A percentile compares a stretch with the other conserved stretches of the same genome.
Evolutionary conservation across 495 filamentous ascomycete genomes (phyloP).

Genomic region (Paragyromitra xinjiangensis): DNA sequence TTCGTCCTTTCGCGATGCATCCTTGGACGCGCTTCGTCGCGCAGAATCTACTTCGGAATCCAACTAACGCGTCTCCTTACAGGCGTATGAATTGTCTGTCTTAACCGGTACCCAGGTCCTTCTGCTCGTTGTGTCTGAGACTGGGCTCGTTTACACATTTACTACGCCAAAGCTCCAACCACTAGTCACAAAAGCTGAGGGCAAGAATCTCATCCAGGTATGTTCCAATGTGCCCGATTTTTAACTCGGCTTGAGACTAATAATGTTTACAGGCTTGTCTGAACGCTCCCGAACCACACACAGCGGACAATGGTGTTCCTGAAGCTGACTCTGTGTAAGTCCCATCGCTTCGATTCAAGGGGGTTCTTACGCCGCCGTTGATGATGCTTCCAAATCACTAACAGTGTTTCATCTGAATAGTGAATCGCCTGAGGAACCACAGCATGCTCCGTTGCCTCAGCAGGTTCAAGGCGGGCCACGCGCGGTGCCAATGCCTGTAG

Average conservation of each 20-base stretch:
- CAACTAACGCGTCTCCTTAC: constrained; percentile 56
- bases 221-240: constrained; percentile 46
- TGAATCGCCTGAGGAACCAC: constrained; percentile 71
- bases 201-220: constrained; percentile 99
- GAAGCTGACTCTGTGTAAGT: constrained; percentile 64
- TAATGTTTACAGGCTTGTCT: constrained; percentile 77
- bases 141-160: constrained; percentile 98
- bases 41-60: constrained; percentile 23
- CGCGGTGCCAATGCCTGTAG: constrained; percentile 64
- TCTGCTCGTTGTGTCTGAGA: constrained; percentile 96
- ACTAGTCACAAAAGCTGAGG: constrained; percentile 97
- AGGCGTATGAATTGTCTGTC: constrained; percentile 98
- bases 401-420: constrained; percentile 54
- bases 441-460: constrained; percentile 67
- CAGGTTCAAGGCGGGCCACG: constrained; percentile 65
- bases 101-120: constrained; percentile 98
- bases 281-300: constrained; percentile 92
- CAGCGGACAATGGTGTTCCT: constrained; percentile 90
- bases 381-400: constrained; percentile 12
- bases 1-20: constrained; percentile 48
- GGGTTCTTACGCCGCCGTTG: neutral
- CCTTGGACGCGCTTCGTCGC: constrained; percentile 41
- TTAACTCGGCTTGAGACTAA: constrained; percentile 47
- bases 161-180: constrained; percentile 99
- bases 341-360: neutral